Percentiles rank a stretch among this genome's conserved stretches.
These are phyloP conservation scores for Setomelanomma holmii DNA, from an alignment of 2,329 filamentous ascomycete genomes.

Conservation along the genomic window DNA sequence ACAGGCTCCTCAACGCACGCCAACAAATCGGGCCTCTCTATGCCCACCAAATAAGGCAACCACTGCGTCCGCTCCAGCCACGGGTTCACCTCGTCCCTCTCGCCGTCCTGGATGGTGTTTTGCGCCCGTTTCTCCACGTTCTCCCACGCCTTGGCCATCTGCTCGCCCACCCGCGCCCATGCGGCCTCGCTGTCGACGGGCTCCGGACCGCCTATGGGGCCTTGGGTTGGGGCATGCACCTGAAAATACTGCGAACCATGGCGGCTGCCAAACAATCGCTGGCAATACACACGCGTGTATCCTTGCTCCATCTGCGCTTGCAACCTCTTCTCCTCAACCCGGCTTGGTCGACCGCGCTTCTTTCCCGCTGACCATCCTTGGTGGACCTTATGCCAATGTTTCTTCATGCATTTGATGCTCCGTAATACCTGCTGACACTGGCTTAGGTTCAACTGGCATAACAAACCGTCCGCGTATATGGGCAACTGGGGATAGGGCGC, in stretches of 20 bases:
- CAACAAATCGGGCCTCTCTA: slow-evolving; percentile 9
- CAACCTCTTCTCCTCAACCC: background rate
- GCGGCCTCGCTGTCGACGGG: background rate
- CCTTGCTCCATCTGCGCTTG: background rate
- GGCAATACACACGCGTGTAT: slow-evolving; percentile 3
- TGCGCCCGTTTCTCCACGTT: slow-evolving; percentile 10
- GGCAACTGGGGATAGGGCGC: background rate
- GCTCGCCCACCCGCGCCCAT: slow-evolving; percentile 9
- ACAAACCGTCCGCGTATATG: slow-evolving; percentile 1
- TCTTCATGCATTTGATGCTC: background rate
- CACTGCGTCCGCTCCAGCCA: slow-evolving; percentile 21
- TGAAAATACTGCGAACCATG: slow-evolving; percentile 9
- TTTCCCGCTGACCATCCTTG: background rate
- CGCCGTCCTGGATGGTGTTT: slow-evolving; percentile 14
- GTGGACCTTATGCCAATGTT: slow-evolving; percentile 1
- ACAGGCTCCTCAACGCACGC: too few species aligned
- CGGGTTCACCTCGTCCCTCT: slow-evolving; percentile 11
- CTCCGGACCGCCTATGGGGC: too few species aligned
- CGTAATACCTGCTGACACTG: slow-evolving; percentile 1
- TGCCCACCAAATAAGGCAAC: slow-evolving; percentile 20
- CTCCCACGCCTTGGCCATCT: slow-evolving; percentile 12
- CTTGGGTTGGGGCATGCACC: background rate
- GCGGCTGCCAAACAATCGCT: slow-evolving; percentile 7
- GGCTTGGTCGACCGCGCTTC: slow-evolving; percentile 4
- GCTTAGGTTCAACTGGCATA: slow-evolving; percentile 2